A percentile compares a stretch with the other conserved stretches of the same genome.
phyloP scores from a whole-genome alignment of 257 asterid genomes.

The Fraxinus excelsior region DNA sequence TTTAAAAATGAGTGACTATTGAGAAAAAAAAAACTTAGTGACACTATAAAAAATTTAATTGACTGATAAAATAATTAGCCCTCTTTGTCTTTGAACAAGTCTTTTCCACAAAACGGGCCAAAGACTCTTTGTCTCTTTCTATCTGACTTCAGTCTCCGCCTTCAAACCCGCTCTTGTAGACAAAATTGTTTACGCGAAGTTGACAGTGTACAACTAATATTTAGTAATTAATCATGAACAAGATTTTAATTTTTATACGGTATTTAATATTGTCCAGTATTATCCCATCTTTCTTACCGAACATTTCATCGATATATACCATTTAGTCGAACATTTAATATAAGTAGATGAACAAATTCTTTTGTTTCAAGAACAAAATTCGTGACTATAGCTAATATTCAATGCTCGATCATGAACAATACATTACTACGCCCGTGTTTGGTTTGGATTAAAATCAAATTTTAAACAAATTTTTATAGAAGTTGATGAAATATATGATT shows the following conservation, averaged over 20 bases:
- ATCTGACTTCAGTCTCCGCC: background rate
- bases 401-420: too few relatives aligned
- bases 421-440: too few relatives aligned
- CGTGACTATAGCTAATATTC: too few relatives aligned
- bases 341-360: background rate
- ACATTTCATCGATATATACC: background rate
- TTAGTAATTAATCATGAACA: too few relatives aligned
- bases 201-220: background rate
- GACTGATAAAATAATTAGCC: background rate
- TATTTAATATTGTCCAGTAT: too few relatives aligned
- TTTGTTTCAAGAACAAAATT: too few relatives aligned
- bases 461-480: too few relatives aligned
- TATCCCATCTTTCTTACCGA: background rate
- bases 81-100: background rate
- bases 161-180: background rate
- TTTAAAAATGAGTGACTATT: background rate
- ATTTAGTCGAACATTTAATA: background rate
- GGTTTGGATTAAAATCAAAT: too few relatives aligned
- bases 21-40: too few relatives aligned
- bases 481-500: too few relatives aligned
- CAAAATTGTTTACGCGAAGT: background rate
- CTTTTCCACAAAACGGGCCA: background rate
- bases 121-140: background rate
- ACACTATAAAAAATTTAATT: too few relatives aligned
- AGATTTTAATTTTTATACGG: too few relatives aligned